Evolutionary conservation across 106 monocot species (phyloP), one percentile per base, ranked within the genome.

Genomic region (Apostasia shenzhenica): DNA sequence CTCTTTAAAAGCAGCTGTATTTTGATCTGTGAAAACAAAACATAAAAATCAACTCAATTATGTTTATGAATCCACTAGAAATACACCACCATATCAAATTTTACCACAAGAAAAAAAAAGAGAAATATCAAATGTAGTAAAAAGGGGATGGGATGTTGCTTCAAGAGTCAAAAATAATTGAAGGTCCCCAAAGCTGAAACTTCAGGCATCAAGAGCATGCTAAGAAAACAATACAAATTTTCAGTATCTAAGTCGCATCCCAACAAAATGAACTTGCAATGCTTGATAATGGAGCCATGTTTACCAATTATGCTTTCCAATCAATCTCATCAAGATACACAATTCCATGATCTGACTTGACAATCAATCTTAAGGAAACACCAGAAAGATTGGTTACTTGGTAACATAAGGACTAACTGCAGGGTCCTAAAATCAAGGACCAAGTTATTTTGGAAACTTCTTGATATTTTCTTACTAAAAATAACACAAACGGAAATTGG

Each of bases 1-100:
- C 69, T 97, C 95, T 84, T 97, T 97, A 70, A 97, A 97, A n/a
- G 95, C 95, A 1, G 86, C 83, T 1, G 95, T 92, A 54, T 97
- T 97, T 80, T 97, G 86, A 74, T 97, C 95, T 97, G 83, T 46
- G 64, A 66, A 73, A 67, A 76, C 56, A 59, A 55, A 41, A 42
- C 41, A 60, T 41, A 26, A 60, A 43, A 60, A 60, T 41, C 5
- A 60, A 60, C 60, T 6, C 2, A 57, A 26, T 26, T 26, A 26
- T 26, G 26, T 26, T 26, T 26, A 26, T 26, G 26, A 26, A 26
- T 26, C 26, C 26, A 26, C 50, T 50, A 4, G 50, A 50, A 50
- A 50, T 50, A 50, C 8, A 0, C 4, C 8, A 57, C n/a, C n/a
- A 5, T 37, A 26, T 37, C n/a, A 57, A 60, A 60, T 39, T 37